Conservation (phyloP, 1,284 basidiomycete species). For the Trametes sp. region DNA sequence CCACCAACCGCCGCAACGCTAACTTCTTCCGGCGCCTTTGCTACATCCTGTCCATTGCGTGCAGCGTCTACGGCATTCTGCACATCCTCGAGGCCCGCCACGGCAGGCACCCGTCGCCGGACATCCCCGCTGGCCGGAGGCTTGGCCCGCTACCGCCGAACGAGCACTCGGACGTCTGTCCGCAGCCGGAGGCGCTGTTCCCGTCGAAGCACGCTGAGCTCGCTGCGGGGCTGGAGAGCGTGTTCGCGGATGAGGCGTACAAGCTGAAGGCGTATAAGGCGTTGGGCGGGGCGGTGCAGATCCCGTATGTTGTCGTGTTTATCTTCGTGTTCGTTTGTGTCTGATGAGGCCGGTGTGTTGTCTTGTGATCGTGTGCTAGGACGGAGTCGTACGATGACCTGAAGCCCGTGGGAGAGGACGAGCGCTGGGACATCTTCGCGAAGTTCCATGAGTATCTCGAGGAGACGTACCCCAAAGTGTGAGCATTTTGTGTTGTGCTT, state of each 20-base stretch:
- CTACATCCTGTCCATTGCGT: neutral
- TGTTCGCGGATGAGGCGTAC: conserved; percentile 24
- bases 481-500: conserved; percentile 16
- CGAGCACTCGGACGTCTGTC: conserved; percentile 17
- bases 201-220: conserved; percentile 18
- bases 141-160: conserved; percentile 15
- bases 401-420: conserved; percentile 46
- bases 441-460: conserved; percentile 50
- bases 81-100: neutral
- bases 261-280: conserved; percentile 24
- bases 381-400: conserved; percentile 42
- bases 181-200: conserved; percentile 21
- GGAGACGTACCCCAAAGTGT: conserved; percentile 50
- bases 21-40: neutral
- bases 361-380: conserved; percentile 16
- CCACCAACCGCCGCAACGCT: neutral
- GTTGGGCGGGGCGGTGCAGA: conserved; percentile 32
- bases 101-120: neutral
- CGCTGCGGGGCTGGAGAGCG: conserved; percentile 6
- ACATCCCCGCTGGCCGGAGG: neutral
- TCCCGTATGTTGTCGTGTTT: conserved; percentile 30
- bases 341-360: no score
- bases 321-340: no score
- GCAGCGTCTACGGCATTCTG: conserved; percentile 6
- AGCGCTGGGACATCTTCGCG: conserved; percentile 51